A percentile compares a stretch with the other conserved stretches of the same genome.
These are phyloP conservation scores for Solanum verrucosum DNA, from an alignment of 257 asterid species.

Conservation along the genomic window DNA sequence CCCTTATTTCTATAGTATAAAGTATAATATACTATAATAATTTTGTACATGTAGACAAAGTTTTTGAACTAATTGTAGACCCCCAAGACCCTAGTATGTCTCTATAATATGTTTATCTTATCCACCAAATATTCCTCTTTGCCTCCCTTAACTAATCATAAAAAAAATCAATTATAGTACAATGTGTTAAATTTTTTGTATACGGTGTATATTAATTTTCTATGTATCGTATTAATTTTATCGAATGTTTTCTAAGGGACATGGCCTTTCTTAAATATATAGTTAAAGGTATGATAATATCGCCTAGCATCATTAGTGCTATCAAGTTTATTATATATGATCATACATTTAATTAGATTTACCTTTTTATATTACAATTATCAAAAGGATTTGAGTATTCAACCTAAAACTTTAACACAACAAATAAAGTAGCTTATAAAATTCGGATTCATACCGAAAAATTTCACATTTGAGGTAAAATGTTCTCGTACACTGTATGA, in stretches of 20 bases:
- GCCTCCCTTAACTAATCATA: background rate
- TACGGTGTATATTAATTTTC: background rate
- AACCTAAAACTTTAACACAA: background rate
- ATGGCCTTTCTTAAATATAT: background rate
- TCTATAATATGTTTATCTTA: background rate
- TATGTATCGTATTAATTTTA: background rate
- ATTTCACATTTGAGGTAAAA: no score
- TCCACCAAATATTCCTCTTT: background rate
- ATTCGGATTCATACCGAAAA: rapidly evolving
- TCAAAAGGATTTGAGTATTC: background rate
- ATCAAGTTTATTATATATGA: background rate
- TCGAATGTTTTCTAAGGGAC: background rate
- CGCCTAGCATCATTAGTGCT: background rate
- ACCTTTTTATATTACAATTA: no score
- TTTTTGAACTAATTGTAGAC: background rate
- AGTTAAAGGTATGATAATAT: background rate
- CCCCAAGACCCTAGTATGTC: background rate
- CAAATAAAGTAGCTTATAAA: background rate
- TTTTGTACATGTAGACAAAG: background rate
- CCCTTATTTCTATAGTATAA: background rate
- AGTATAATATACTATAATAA: no score
- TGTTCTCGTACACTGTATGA: rapidly evolving
- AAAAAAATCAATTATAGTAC: background rate
- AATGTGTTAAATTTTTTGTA: background rate
- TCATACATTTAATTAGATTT: no score